Evolutionary conservation across 371 early-diverging fungal species (phyloP).

Genomic region (Zychaea mexicana): DNA sequence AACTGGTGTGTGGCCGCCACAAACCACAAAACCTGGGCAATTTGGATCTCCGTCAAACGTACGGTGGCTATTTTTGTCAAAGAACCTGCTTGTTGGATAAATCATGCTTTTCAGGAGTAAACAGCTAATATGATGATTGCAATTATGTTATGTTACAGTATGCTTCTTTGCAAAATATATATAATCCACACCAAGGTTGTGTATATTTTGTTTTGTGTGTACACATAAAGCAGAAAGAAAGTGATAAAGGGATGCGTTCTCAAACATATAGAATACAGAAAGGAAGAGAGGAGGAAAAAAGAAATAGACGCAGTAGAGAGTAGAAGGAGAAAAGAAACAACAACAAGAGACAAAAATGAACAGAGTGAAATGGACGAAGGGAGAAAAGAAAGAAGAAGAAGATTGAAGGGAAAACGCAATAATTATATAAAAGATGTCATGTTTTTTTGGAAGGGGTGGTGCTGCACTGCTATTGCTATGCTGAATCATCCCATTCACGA

Average conservation of each 20-base stretch:
- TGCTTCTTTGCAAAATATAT: too few species aligned
- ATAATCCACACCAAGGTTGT: background rate
- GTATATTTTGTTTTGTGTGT: background rate
- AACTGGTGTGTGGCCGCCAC: background rate
- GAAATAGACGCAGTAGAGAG: background rate
- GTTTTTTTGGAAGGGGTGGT: too few species aligned
- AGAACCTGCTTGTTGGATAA: too few species aligned
- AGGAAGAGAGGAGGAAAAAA: background rate
- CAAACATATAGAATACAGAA: background rate
- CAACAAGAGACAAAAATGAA: constrained; percentile 2
- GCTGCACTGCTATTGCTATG: constrained; percentile 5
- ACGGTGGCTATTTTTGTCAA: too few species aligned
- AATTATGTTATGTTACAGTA: too few species aligned
- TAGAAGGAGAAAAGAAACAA: background rate
- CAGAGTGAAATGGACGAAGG: too few species aligned
- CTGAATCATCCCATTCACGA: constrained; percentile 20
- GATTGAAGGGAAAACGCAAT: background rate
- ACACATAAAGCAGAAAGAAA: background rate
- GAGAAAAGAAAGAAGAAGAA: constrained; percentile 3
- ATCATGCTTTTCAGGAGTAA: too few species aligned
- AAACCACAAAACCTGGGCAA: too few species aligned
- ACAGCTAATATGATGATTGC: too few species aligned
- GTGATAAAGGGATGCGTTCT: background rate
- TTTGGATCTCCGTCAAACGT: background rate
- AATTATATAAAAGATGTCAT: background rate